Evolutionary conservation across 768 basidiomycete genomes (phyloP).

Genomic region (Phylloporus scabripes): DNA sequence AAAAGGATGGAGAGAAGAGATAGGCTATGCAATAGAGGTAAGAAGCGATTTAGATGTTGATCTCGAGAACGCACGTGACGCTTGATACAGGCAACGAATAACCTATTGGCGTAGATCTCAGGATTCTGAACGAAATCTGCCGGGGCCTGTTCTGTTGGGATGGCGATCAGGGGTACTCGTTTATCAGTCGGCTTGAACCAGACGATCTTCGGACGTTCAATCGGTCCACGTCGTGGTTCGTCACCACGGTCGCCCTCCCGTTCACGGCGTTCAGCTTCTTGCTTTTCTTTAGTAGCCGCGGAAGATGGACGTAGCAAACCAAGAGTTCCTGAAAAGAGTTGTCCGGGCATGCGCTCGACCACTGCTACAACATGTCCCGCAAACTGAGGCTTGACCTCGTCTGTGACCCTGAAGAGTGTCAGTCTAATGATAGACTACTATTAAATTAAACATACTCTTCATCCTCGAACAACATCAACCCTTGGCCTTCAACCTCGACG

Average conservation of each 20-base stretch:
- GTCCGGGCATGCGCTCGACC: slow-evolving; percentile 98
- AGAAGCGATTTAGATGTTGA: slow-evolving; percentile 11
- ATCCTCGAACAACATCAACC: slow-evolving; percentile 93
- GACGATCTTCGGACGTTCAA: slow-evolving; percentile 96
- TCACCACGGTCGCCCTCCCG: slow-evolving; percentile 91
- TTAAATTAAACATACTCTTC: slow-evolving; percentile 63
- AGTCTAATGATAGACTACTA: background rate
- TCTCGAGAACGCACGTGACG: slow-evolving; percentile 66
- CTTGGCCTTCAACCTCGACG: slow-evolving; percentile 98
- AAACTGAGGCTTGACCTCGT: slow-evolving; percentile 96
- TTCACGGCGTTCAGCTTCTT: slow-evolving; percentile 95
- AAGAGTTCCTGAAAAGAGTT: slow-evolving; percentile 95
- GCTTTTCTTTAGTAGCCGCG: slow-evolving; percentile 97
- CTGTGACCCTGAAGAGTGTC: slow-evolving; percentile 66
- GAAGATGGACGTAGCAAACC: slow-evolving; percentile 94
- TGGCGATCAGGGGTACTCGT: slow-evolving; percentile 96
- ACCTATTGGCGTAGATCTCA: slow-evolving; percentile 80
- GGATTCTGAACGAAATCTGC: slow-evolving; percentile 93
- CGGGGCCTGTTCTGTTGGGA: slow-evolving; percentile 97
- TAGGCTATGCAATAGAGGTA: slow-evolving; percentile 48
- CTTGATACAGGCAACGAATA: slow-evolving; percentile 98
- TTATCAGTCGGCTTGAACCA: slow-evolving; percentile 99
- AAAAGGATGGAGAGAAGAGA: slow-evolving; percentile 97
- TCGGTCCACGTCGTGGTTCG: slow-evolving; percentile 69
- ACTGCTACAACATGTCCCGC: slow-evolving; percentile 99